These are phyloP conservation scores for Bipolaris bicolor DNA, from an alignment of 2,329 filamentous ascomycete species.

Conservation along the genomic window DNA sequence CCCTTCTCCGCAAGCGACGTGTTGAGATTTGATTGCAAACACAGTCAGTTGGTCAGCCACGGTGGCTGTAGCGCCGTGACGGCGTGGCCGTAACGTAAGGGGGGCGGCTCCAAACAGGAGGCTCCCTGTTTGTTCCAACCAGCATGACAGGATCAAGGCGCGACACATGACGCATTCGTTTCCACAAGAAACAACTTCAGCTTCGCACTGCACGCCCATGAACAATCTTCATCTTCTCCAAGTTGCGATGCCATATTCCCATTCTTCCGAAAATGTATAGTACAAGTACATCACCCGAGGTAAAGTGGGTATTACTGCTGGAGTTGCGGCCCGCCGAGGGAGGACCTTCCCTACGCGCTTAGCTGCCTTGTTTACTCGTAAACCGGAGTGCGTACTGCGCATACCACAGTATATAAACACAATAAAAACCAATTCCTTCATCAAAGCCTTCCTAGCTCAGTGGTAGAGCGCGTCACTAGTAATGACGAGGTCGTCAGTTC, in stretches of 20 bases:
- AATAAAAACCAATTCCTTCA: not conserved
- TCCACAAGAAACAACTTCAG: conserved; percentile 1
- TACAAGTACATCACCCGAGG: not conserved
- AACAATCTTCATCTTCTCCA: not conserved
- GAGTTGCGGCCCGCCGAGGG: not conserved
- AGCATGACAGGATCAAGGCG: not conserved
- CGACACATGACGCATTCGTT: conserved; percentile 1
- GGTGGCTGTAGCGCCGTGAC: not conserved
- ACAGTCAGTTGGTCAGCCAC: conserved; percentile 1
- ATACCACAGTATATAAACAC: not conserved
- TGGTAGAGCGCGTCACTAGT: conserved; percentile 44
- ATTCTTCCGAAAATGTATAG: too few species aligned
- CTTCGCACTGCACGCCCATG: not conserved
- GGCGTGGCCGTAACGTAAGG: not conserved
- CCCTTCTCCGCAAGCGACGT: not conserved
- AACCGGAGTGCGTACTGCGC: not conserved
- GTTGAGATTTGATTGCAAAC: not conserved
- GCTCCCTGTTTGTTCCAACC: conserved; percentile 4
- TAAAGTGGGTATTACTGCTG: not conserved
- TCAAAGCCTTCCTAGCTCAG: conserved; percentile 37
- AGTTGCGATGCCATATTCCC: too few species aligned
- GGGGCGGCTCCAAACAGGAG: not conserved
- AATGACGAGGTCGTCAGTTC: conserved; percentile 43
- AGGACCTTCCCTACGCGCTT: not conserved
- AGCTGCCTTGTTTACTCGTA: too few species aligned